A percentile compares a stretch with the other conserved stretches of the same genome.
These are phyloP conservation scores for Lipomyces sp. DNA, from an alignment of 805 yeast species.

Conservation along the genomic window DNA sequence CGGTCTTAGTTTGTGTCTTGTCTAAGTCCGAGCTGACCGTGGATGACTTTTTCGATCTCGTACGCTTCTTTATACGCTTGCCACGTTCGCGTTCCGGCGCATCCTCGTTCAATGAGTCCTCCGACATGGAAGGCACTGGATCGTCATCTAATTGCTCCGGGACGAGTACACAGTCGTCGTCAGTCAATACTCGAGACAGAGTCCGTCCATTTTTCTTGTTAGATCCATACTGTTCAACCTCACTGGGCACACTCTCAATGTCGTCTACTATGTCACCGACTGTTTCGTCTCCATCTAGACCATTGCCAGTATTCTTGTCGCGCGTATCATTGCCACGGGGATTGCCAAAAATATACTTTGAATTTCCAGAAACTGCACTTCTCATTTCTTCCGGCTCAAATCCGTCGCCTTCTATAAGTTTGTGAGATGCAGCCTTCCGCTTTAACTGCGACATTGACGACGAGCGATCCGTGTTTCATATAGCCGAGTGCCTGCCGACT, in stretches of 20 bases:
- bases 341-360: not conserved
- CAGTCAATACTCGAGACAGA: not conserved
- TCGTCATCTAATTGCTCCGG: not conserved
- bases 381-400: not conserved
- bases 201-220: not conserved
- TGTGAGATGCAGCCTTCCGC: not conserved
- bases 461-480: not conserved
- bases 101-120: not conserved
- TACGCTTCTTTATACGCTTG: not conserved
- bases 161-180: not conserved
- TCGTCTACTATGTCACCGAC: not conserved
- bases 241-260: constrained; percentile 3
- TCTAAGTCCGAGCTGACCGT: not conserved
- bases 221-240: not conserved
- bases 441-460: not conserved
- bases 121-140: constrained; percentile 4
- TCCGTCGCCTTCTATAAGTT: not conserved
- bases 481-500: not conserved
- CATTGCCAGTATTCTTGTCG: not conserved
- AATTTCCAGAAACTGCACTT: not conserved
- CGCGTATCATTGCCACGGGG: not conserved
- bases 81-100: not conserved
- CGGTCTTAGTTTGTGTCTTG: not conserved
- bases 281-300: not conserved
- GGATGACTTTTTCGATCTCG: not conserved